Conservation (phyloP, 148 eudicot genomes). For the Cornus suecica region DNA sequence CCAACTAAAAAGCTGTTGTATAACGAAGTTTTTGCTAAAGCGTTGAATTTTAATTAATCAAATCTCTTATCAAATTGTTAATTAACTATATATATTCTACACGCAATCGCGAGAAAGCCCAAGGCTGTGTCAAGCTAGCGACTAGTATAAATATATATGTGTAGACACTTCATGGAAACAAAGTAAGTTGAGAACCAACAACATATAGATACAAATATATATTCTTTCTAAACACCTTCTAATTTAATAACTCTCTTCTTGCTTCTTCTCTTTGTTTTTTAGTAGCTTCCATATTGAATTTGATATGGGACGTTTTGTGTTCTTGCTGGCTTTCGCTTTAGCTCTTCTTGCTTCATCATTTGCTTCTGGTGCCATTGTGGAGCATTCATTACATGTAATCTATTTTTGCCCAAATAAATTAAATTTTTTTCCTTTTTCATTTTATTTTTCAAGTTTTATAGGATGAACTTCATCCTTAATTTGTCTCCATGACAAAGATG, state of each 20-base stretch:
- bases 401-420: neutral
- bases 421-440: neutral
- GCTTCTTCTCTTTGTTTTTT: neutral
- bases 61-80: neutral
- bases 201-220: neutral
- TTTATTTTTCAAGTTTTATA: too few relatives aligned
- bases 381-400: conserved; percentile 34
- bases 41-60: neutral
- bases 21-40: conserved; percentile 14
- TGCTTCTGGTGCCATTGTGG: conserved; percentile 28
- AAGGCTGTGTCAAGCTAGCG: neutral
- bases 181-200: neutral
- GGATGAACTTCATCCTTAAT: neutral
- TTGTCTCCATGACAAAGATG: neutral
- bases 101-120: conserved; percentile 8
- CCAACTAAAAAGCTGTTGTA: conserved; percentile 21
- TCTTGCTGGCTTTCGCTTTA: conserved; percentile 10
- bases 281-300: neutral
- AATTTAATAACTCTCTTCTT: neutral
- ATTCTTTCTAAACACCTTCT: neutral
- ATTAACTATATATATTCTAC: neutral
- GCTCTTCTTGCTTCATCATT: conserved; percentile 16
- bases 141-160: neutral
- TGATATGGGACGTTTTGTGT: conserved; percentile 7
- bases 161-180: neutral